These are phyloP conservation scores for Linnemannia zychae DNA, from an alignment of 192 early-diverging fungal species.

Conservation along the genomic window DNA sequence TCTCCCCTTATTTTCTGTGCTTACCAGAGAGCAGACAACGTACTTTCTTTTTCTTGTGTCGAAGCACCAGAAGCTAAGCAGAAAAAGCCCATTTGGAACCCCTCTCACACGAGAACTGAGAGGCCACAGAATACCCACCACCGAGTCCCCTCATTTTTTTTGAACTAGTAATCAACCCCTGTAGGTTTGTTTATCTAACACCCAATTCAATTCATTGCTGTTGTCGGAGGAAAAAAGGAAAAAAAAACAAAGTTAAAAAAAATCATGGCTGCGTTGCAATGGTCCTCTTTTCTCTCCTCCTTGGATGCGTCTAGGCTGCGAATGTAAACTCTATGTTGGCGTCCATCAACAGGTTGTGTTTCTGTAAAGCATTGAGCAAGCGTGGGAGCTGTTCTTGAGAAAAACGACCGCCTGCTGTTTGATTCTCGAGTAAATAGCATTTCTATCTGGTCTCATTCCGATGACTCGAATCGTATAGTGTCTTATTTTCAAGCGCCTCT, in stretches of 20 bases:
- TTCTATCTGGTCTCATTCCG: slow-evolving; percentile 5
- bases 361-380: too few relatives aligned
- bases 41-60: too few relatives aligned
- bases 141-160: background rate
- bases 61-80: too few relatives aligned
- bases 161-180: background rate
- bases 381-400: too few relatives aligned
- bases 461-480: background rate
- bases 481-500: background rate
- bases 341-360: background rate
- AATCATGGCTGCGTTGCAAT: too few relatives aligned
- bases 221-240: background rate
- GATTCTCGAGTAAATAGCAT: background rate
- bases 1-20: background rate
- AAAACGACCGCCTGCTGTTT: background rate
- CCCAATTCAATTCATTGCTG: background rate
- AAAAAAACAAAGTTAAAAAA: background rate
- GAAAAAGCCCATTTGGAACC: background rate
- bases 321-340: background rate
- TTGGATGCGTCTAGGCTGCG: background rate
- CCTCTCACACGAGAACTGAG: background rate
- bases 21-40: background rate
- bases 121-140: background rate
- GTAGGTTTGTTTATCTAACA: background rate
- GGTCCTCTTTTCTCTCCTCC: background rate